Evolutionary conservation across 2,329 filamentous ascomycete species (phyloP).

Genomic region (Macroventuria anomochaeta): DNA sequence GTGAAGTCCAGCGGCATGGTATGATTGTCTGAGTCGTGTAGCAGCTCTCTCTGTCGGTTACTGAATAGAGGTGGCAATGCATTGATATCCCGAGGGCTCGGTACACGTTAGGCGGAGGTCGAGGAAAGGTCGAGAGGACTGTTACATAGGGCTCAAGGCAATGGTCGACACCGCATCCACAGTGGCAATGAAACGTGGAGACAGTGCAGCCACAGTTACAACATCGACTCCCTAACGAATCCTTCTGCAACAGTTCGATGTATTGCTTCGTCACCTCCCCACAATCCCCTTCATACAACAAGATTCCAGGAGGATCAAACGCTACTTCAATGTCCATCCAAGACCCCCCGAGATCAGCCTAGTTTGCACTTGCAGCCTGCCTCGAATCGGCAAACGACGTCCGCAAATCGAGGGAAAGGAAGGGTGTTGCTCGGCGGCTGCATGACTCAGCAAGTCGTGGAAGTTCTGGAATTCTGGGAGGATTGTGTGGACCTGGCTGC

Average conservation of each 20-base stretch:
- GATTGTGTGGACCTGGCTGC: constrained; percentile 3
- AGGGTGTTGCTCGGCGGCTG: not conserved
- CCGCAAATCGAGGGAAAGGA: not conserved
- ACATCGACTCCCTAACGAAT: constrained; percentile 3
- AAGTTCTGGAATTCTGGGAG: not conserved
- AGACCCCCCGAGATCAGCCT: not conserved
- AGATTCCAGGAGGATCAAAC: not conserved
- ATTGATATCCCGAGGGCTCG: not conserved
- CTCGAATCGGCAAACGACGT: not conserved
- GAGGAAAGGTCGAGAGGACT: not conserved
- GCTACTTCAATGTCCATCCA: not conserved
- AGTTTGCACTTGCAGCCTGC: not conserved
- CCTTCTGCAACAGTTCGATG: constrained; percentile 5
- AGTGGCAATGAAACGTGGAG: constrained; percentile 19
- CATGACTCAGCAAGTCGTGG: constrained; percentile 8
- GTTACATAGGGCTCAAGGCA: constrained; percentile 9
- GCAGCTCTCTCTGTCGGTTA: not conserved
- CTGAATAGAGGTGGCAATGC: not conserved
- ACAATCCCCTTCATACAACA: not conserved
- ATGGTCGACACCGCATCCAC: constrained; percentile 1
- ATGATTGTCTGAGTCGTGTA: not conserved
- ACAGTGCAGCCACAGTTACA: constrained; percentile 3
- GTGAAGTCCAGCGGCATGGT: not conserved
- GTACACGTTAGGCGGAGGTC: not conserved
- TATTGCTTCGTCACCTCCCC: constrained; percentile 8